Conservation (phyloP, 306 rosid species). For the Fagus crenata region DNA sequence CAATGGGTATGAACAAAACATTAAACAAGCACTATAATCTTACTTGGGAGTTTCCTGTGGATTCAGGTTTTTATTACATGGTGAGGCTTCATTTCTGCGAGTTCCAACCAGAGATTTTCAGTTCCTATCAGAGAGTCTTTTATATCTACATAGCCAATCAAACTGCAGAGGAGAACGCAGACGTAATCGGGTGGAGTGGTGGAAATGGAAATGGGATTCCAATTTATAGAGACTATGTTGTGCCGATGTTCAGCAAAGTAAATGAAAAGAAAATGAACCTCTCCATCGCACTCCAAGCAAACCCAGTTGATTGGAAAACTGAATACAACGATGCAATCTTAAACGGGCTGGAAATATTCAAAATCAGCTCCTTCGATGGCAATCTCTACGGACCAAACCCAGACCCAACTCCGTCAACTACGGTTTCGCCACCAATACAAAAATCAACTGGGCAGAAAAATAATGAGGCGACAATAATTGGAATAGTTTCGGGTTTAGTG, state of each 20-base stretch:
- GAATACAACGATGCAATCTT: slow-evolving; percentile 2
- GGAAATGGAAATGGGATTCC: slow-evolving; percentile 19
- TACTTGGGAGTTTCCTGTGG: slow-evolving; percentile 32
- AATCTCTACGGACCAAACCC: slow-evolving; percentile 50
- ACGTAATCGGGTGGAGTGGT: slow-evolving; percentile 21
- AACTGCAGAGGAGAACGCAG: not conserved
- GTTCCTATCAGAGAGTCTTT: not conserved
- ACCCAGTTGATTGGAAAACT: rapidly evolving
- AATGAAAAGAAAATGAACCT: slow-evolving; percentile 18
- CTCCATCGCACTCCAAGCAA: slow-evolving; percentile 26
- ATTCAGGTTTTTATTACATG: slow-evolving; percentile 27
- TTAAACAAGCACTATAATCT: slow-evolving; percentile 2
- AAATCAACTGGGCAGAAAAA: rapidly evolving
- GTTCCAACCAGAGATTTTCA: not conserved
- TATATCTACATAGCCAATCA: slow-evolving; percentile 27
- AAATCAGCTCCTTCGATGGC: slow-evolving; percentile 1
- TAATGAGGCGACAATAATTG: slow-evolving; percentile 1
- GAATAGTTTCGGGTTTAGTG: not conserved
- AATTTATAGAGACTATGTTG: slow-evolving; percentile 14
- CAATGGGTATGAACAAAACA: slow-evolving; percentile 13
- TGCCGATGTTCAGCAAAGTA: rapidly evolving
- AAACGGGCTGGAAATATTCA: slow-evolving; percentile 58
- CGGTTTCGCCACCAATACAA: not conserved
- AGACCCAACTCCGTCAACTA: slow-evolving; percentile 7
- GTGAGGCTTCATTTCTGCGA: slow-evolving; percentile 50